phyloP scores from a whole-genome alignment of 441 rosid species.

The Geranium incanum region DNA sequence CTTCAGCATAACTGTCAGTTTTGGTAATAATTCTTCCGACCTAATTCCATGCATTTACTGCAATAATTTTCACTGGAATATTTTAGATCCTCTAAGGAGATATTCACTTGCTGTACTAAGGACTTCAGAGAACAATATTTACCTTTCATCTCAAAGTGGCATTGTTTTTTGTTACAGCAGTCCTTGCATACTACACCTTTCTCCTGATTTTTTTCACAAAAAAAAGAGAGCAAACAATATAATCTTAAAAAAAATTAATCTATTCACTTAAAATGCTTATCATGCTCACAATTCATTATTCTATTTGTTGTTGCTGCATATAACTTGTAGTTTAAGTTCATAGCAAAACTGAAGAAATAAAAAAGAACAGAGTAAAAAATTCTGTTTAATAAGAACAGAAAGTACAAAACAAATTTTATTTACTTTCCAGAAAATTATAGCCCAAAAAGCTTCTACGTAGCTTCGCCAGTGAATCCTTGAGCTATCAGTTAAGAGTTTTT shows the following conservation, averaged over 20 bases:
- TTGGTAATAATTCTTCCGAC: constrained; percentile 44
- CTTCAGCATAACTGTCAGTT: constrained; percentile 91
- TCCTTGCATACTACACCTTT: background rate
- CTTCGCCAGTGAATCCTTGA: background rate
- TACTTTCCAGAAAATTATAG: background rate
- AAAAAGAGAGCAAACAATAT: too few relatives aligned
- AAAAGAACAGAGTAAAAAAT: too few relatives aligned
- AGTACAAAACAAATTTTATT: background rate
- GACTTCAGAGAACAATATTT: background rate
- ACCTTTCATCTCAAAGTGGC: background rate
- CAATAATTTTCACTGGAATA: background rate
- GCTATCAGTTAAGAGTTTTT: background rate
- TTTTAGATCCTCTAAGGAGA: background rate
- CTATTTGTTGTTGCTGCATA: background rate
- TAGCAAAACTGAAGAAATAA: background rate
- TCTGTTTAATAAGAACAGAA: background rate
- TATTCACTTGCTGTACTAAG: background rate
- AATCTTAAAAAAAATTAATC: too few relatives aligned
- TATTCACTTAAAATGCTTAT: too few relatives aligned
- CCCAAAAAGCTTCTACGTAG: background rate
- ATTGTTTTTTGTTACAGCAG: background rate
- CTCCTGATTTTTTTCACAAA: too few relatives aligned
- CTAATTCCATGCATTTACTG: background rate
- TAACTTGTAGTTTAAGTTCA: background rate
- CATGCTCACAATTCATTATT: background rate